phyloP scores from a whole-genome alignment of 1,139 yeast genomes.

The Candida tropicalis region DNA sequence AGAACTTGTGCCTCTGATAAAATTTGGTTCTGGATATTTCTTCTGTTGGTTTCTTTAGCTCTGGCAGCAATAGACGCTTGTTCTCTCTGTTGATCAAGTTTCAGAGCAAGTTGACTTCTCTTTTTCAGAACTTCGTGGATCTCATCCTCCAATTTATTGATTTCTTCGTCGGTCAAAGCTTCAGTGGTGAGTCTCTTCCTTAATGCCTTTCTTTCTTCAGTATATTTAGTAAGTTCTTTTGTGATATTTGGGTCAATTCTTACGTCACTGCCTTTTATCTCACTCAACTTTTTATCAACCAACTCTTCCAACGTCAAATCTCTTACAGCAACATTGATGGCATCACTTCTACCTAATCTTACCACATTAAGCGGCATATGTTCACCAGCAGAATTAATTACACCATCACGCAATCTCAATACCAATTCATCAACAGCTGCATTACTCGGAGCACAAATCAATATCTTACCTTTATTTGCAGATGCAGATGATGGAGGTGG shows the following conservation, averaged over 20 bases:
- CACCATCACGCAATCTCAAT: constrained; percentile 78
- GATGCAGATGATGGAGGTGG: constrained; percentile 16
- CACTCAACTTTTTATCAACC: constrained; percentile 66
- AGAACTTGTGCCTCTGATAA: constrained; percentile 81
- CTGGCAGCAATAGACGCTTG: constrained; percentile 66
- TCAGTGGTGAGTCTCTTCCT: constrained; percentile 37
- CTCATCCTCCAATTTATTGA: constrained; percentile 44
- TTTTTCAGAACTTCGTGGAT: constrained; percentile 58
- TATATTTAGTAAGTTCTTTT: constrained; percentile 53
- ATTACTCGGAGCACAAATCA: constrained; percentile 97
- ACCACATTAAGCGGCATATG: constrained; percentile 69
- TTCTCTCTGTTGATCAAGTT: constrained; percentile 81
- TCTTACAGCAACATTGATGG: constrained; percentile 77
- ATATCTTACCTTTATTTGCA: constrained; percentile 38
- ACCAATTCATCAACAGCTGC: constrained; percentile 98
- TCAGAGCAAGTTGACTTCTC: constrained; percentile 70
- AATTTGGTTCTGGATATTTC: constrained; percentile 73
- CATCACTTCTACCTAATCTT: constrained; percentile 91
- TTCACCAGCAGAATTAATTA: constrained; percentile 60
- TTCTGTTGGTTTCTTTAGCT: constrained; percentile 75
- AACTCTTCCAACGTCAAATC: constrained; percentile 87
- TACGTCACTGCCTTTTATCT: constrained; percentile 33
- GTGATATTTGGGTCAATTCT: constrained; percentile 50
- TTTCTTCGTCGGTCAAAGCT: constrained; percentile 39
- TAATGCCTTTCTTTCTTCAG: constrained; percentile 52